Percentiles rank a stretch among this genome's conserved stretches.
Conservation (phyloP, 768 basidiomycete genomes). For the Mrakia frigida region DNA sequence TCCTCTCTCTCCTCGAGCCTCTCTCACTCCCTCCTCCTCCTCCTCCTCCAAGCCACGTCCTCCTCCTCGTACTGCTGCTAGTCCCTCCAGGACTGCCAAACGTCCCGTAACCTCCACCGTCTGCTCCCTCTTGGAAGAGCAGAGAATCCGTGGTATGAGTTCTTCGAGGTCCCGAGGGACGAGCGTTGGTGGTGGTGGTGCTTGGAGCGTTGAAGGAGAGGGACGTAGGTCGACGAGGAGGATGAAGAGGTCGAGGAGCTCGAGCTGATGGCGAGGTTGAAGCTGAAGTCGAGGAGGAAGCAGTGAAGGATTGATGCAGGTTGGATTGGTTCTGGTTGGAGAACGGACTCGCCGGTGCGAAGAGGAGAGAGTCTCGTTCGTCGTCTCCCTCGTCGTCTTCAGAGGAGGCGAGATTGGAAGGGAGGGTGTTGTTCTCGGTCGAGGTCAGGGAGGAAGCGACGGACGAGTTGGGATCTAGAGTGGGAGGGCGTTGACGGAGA, state of each 20-base stretch:
- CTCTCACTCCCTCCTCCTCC: not conserved
- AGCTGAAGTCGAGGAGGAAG: not conserved
- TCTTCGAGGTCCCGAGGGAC: not conserved
- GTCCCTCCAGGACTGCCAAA: not conserved
- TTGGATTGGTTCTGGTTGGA: not conserved
- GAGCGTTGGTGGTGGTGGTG: not conserved
- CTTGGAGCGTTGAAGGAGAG: conserved; percentile 10
- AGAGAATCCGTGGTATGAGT: not conserved
- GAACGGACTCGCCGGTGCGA: not conserved
- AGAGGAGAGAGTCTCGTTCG: conserved; percentile 1
- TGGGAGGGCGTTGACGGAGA: not conserved
- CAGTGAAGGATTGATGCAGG: not conserved
- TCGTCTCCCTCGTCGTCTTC: conserved; percentile 12
- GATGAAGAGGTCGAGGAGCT: not conserved
- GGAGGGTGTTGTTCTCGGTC: not conserved
- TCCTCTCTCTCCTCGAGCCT: not conserved
- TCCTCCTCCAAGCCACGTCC: not conserved
- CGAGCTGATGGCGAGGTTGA: not conserved
- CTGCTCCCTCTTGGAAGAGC: not conserved
- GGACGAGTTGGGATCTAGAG: not conserved
- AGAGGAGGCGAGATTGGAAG: not conserved
- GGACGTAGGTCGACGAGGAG: not conserved
- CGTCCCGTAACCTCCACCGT: not conserved
- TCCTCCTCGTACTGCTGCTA: not conserved
- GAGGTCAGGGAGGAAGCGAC: not conserved